Evolutionary conservation across 1,284 basidiomycete species (phyloP).

Genomic region (Athelia sp.): DNA sequence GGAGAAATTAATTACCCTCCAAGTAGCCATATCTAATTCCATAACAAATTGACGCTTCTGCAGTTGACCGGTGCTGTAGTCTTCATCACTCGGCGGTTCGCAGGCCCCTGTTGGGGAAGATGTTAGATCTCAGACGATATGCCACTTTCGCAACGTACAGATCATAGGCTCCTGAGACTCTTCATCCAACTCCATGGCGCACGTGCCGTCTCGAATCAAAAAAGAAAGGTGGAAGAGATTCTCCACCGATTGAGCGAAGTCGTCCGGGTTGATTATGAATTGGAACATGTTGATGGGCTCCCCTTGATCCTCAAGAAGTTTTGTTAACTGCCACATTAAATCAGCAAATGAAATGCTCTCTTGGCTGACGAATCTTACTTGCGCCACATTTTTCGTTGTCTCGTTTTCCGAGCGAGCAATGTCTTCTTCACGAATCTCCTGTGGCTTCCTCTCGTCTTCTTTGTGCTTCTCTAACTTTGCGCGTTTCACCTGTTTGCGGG

Average conservation of each 20-base stretch:
- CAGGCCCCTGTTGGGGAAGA: slow-evolving; percentile 44
- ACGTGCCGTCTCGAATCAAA: slow-evolving; percentile 80
- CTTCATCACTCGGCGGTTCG: slow-evolving; percentile 57
- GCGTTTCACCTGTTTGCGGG: slow-evolving; percentile 53
- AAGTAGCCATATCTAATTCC: slow-evolving; percentile 81
- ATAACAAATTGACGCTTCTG: slow-evolving; percentile 79
- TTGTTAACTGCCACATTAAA: slow-evolving; percentile 42
- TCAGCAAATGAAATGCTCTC: not conserved
- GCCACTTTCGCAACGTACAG: slow-evolving; percentile 46
- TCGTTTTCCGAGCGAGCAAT: slow-evolving; percentile 76
- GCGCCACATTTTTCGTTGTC: slow-evolving; percentile 73
- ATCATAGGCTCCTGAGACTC: slow-evolving; percentile 67
- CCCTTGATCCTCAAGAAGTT: slow-evolving; percentile 42
- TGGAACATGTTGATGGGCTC: slow-evolving; percentile 71
- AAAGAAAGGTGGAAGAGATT: slow-evolving; percentile 94
- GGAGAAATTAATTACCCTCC: slow-evolving; percentile 59
- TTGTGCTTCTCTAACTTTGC: slow-evolving; percentile 71
- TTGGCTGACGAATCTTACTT: slow-evolving; percentile 29
- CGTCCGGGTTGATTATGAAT: slow-evolving; percentile 82
- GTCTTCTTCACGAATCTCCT: slow-evolving; percentile 73
- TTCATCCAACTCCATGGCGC: slow-evolving; percentile 59
- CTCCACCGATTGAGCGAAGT: slow-evolving; percentile 90
- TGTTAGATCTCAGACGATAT: not conserved
- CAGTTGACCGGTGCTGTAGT: slow-evolving; percentile 57
- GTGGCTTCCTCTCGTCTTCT: slow-evolving; percentile 61